A percentile compares a stretch with the other conserved stretches of the same genome.
phyloP scores from a whole-genome alignment of 441 rosid species.

The Populus trichocarpa region DNA sequence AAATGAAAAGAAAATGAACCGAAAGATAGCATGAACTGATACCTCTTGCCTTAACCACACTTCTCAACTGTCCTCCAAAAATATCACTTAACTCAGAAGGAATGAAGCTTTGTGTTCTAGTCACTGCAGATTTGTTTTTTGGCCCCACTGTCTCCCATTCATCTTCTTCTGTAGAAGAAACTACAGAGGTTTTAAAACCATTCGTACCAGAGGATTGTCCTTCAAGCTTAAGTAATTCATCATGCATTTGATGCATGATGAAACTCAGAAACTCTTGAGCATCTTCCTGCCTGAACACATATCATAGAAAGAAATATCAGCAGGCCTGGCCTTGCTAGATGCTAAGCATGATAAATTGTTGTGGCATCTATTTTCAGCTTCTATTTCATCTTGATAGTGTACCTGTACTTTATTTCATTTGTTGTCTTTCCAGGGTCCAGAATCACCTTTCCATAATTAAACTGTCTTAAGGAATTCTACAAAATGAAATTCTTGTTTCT shows the following conservation, averaged over 20 bases:
- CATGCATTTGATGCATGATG: slow-evolving; percentile 88
- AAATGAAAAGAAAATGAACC: too few relatives aligned
- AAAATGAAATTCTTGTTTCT: not conserved
- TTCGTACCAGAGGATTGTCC: slow-evolving; percentile 36
- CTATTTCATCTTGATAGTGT: not conserved
- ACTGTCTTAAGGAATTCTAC: not conserved
- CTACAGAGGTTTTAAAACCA: slow-evolving; percentile 42
- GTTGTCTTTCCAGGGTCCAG: not conserved
- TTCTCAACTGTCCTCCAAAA: slow-evolving; percentile 84
- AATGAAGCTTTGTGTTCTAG: slow-evolving; percentile 77
- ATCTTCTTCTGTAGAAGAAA: slow-evolving; percentile 72
- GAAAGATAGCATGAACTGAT: not conserved
- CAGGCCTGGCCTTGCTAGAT: not conserved
- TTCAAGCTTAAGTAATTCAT: slow-evolving; percentile 74
- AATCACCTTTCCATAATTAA: not conserved
- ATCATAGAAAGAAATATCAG: slow-evolving; percentile 5
- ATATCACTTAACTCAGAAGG: slow-evolving; percentile 81
- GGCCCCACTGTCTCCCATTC: slow-evolving; percentile 99
- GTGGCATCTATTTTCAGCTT: not conserved
- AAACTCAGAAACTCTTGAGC: slow-evolving; percentile 96
- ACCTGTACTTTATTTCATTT: not conserved
- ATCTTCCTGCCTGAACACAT: slow-evolving; percentile 85
- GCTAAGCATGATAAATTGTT: not conserved
- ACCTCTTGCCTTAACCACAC: slow-evolving; percentile 90
- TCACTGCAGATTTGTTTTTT: slow-evolving; percentile 90